Evolutionary conservation across 495 filamentous ascomycete genomes (phyloP), one percentile per base, ranked within the genome.

Genomic region (Neurospora hispaniola): DNA sequence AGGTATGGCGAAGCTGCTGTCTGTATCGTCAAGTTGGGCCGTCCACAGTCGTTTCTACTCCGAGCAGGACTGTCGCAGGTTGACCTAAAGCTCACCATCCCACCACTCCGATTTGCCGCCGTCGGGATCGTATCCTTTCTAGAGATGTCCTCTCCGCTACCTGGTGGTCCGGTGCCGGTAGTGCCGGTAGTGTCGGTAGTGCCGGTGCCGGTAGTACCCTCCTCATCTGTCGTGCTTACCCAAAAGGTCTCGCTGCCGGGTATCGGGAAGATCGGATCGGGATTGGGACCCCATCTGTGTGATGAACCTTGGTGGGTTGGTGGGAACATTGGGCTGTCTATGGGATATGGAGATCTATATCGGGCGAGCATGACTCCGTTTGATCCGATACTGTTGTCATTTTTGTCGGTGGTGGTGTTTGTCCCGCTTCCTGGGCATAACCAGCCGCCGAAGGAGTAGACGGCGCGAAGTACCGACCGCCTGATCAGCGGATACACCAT

Each of bases 401-500:
- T 11, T 23, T 20, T 48, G 44, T 2, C 11, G 46, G n/a, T 54
- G 10, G 5, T 38, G 35, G 35, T 5, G 35, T 38, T 11, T n/a
- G n/a, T 5, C 20, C 2, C 23, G 23, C 18, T 46, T 1, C 18
- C 20, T 20, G n/a, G 43, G n/a, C 20, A 4, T 3, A 10, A 1
- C 20, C 46, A 46, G 69, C 76, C 78, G 39, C 73, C 69, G 7
- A 77, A n/a, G 43, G 3, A 46, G 43, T n/a, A 46, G 43, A 20
- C n/a, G 43, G 20, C n/a, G 43, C 10, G 8, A 5, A 20, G 46
- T 71, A 11, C 75, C 20, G 74, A 73, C 18, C 42, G 69, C 42
- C 43, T 72, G 73, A 86, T 75, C 9, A 88, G 74, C 1, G 88
- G 87, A 72, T 88, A 88, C 43, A 90, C 81, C 85, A 90, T 89